A percentile compares a stretch with the other conserved stretches of the same genome.
These are phyloP conservation scores for Anastatica hierochuntica DNA, from an alignment of 345 rosid species.

Conservation along the genomic window DNA sequence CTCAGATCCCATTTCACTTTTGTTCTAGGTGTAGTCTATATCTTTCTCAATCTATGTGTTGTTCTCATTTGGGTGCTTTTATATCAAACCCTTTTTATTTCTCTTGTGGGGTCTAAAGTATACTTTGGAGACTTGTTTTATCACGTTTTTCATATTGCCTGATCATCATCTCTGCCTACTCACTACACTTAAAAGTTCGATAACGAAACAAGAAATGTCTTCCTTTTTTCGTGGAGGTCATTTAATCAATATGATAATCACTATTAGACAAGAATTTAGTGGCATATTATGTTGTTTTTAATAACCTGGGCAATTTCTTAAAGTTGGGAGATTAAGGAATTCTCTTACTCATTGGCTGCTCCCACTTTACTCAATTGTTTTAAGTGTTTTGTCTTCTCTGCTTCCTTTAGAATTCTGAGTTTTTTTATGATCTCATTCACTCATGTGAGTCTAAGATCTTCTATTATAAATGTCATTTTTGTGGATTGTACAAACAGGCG, in stretches of 20 bases:
- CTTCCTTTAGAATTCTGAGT: slow-evolving; percentile 16
- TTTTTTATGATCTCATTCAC: slow-evolving; percentile 19
- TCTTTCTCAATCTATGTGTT: slow-evolving; percentile 8
- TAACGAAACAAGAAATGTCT: slow-evolving; percentile 5
- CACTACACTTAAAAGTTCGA: not conserved
- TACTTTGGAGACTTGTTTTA: not conserved
- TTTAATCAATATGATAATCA: slow-evolving; percentile 7
- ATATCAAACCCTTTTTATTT: not conserved
- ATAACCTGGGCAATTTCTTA: not conserved
- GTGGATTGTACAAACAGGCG: too few relatives aligned
- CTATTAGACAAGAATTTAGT: slow-evolving; percentile 13
- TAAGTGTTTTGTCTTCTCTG: slow-evolving; percentile 32
- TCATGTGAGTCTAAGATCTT: slow-evolving; percentile 9
- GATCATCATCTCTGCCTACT: slow-evolving; percentile 6
- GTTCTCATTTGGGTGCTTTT: slow-evolving; percentile 14
- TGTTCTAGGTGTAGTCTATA: slow-evolving; percentile 13
- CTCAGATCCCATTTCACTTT: slow-evolving; percentile 39
- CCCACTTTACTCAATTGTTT: slow-evolving; percentile 10
- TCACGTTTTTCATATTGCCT: slow-evolving; percentile 9
- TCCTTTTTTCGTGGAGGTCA: not conserved
- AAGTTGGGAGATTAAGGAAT: not conserved
- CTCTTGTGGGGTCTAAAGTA: slow-evolving; percentile 13
- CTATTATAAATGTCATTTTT: not conserved
- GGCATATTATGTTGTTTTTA: not conserved
- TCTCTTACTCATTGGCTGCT: slow-evolving; percentile 23